Conservation (phyloP, 805 yeast genomes). For the Yarrowia divulgata region DNA sequence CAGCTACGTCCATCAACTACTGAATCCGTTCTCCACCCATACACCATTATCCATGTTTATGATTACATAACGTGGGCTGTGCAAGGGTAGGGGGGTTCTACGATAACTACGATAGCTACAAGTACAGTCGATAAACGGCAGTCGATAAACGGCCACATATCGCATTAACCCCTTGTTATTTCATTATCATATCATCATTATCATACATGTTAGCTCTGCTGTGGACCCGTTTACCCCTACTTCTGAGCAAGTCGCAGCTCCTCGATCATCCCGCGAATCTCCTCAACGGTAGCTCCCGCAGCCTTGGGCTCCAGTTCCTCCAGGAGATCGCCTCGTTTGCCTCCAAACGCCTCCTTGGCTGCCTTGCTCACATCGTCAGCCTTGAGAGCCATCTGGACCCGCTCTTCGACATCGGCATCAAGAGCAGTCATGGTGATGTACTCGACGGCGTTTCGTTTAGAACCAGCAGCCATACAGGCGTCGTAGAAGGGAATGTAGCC, state of each 20-base stretch:
- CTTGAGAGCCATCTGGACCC: conserved; percentile 58
- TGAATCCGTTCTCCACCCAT: neutral
- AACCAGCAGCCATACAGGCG: conserved; percentile 61
- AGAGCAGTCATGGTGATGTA: conserved; percentile 62
- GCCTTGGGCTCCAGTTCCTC: conserved; percentile 43
- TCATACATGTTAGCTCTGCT: conserved; percentile 16
- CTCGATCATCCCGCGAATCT: conserved; percentile 41
- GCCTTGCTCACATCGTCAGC: conserved; percentile 57
- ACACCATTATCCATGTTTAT: neutral
- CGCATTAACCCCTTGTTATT: neutral
- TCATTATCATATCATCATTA: conserved; percentile 23
- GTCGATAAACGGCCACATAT: too few species aligned
- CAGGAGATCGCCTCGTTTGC: conserved; percentile 45
- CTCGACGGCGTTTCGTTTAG: conserved; percentile 63
- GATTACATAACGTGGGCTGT: neutral
- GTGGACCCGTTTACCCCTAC: neutral
- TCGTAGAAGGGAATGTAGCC: conserved; percentile 72
- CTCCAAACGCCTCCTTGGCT: conserved; percentile 47
- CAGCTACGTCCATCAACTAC: neutral
- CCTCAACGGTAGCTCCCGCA: conserved; percentile 39
- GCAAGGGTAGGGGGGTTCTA: too few species aligned
- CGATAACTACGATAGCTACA: too few species aligned
- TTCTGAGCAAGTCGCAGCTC: conserved; percentile 29
- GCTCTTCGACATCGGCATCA: conserved; percentile 55
- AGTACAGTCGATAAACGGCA: too few species aligned